Percentiles rank a stretch among this genome's conserved stretches.
Evolutionary conservation across 306 rosid species (phyloP).

Genomic region (Castanopsis chinensis): DNA sequence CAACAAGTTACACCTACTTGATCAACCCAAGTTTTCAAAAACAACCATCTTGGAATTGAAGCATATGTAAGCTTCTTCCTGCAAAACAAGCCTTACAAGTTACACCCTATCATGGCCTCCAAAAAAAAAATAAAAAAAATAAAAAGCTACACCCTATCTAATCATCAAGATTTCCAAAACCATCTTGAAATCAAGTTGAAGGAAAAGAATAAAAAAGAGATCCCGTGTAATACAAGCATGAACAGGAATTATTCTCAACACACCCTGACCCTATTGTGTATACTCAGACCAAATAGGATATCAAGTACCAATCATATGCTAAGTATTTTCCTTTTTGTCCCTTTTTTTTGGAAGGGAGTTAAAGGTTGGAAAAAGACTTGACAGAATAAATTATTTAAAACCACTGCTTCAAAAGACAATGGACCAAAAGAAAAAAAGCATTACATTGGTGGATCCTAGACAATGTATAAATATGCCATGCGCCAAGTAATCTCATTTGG

Average conservation of each 20-base stretch:
- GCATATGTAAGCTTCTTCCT: too few relatives aligned
- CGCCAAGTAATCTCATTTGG: not conserved
- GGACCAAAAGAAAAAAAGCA: too few relatives aligned
- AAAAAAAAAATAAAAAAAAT: not conserved
- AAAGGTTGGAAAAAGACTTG: not conserved
- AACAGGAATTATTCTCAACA: too few relatives aligned
- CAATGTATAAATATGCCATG: too few relatives aligned
- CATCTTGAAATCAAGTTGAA: not conserved
- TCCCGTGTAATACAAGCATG: too few relatives aligned
- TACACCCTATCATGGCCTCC: too few relatives aligned
- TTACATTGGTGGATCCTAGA: too few relatives aligned
- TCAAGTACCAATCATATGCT: not conserved
- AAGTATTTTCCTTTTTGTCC: not conserved
- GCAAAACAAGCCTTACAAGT: too few relatives aligned
- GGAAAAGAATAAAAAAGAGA: not conserved
- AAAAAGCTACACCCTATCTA: not conserved
- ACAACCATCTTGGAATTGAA: too few relatives aligned
- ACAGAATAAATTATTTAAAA: not conserved
- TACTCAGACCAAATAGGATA: not conserved
- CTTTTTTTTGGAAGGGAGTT: not conserved
- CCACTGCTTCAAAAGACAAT: not conserved
- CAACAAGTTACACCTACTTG: slow-evolving; percentile 2
- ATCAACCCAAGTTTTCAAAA: too few relatives aligned
- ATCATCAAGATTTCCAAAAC: not conserved
- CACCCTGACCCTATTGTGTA: not conserved